Base-by-base conservation (phyloP, 2,329 filamentous ascomycete species). In the Neofusicoccum umdonicola region DNA sequence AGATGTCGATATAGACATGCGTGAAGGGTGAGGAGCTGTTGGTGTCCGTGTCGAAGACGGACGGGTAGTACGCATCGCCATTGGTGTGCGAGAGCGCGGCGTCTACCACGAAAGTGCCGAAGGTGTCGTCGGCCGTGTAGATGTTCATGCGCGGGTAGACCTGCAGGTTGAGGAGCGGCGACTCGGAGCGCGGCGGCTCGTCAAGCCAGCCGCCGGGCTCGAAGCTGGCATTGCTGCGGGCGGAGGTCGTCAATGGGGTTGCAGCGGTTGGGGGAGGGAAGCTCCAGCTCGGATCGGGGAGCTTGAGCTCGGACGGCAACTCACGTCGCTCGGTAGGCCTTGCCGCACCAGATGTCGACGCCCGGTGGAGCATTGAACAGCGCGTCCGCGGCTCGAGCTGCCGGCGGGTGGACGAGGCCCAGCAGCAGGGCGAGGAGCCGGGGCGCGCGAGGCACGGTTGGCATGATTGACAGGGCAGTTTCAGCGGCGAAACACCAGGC, bases 51-150 rank as follows among this genome's bases (percentile, higher is more conserved):
- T 31, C 13, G 63, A 69, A 62, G 39, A 52, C 67, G n/a, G 41
- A 4, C 63, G 74, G 63, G 48, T 64, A 62, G 69, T 72, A 54
- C 52, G 51, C 15, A 8, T 87, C 1, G 78, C 79, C 31, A 77
- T 82, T 35, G 85, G 84, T 66, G 68, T 87, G 52, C 80, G 81
- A 56, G 82, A 87, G 35, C 84, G 85, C 17, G 80, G 82, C 35
- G 79, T 85, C 15, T 83, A 87, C 70, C 84, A 87, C 66, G 84
- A 87, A 71, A 84, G 84, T 62, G 17, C 50, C 69, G 4, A 71
- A 80, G 1, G 63, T 65, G 3, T 67, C 65, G 64, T 82, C 81
- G 41, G 71, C 76, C 17, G 79, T 74, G 70, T 84, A 85, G 6
- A 84, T 77, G 56, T 71, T 81, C 71, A 83, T 79, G 5, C 80